phyloP scores from a whole-genome alignment of 192 early-diverging fungal genomes.

The Coemansia sp. region DNA sequence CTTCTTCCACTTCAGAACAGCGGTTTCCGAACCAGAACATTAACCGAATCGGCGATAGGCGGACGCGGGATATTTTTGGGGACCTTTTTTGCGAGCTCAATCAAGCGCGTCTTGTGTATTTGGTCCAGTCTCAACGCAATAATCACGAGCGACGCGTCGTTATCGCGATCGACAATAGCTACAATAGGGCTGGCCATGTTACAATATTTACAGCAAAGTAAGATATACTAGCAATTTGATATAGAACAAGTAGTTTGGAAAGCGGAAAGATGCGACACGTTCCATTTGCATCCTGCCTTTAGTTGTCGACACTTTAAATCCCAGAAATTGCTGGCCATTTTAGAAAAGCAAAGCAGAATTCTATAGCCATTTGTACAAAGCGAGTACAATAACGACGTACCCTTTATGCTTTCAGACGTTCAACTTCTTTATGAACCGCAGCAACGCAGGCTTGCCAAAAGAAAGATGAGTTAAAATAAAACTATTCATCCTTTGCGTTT shows the following conservation, averaged over 20 bases:
- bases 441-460: not conserved
- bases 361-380: not conserved
- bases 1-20: not conserved
- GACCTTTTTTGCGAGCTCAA: constrained; percentile 6
- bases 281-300: not conserved
- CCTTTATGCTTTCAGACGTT: not conserved
- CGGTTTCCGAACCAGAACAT: not conserved
- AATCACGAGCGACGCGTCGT: not conserved
- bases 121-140: not conserved
- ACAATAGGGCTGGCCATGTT: not conserved
- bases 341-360: too few species aligned
- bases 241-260: not conserved
- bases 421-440: not conserved
- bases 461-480: not conserved
- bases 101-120: not conserved
- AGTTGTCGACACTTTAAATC: not conserved
- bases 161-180: not conserved
- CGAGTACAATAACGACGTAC: not conserved
- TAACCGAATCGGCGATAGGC: not conserved
- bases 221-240: not conserved
- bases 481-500: constrained; percentile 1
- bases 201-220: not conserved
- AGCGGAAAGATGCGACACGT: not conserved
- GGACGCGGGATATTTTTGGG: constrained; percentile 4
- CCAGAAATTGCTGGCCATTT: not conserved